phyloP scores from a whole-genome alignment of 345 rosid genomes.

The Lepidium sativum region DNA sequence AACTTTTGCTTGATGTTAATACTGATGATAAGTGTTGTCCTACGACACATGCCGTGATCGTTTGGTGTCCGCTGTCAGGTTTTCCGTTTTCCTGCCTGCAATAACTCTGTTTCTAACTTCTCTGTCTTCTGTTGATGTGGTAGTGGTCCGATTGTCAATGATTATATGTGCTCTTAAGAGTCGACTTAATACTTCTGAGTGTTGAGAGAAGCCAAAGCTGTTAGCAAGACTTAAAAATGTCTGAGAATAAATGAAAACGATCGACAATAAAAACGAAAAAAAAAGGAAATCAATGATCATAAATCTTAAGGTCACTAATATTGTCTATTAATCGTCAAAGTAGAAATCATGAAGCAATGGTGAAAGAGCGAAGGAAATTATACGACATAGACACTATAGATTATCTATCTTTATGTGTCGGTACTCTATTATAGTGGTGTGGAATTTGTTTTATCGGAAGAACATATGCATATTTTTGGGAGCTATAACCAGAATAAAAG shows the following conservation, averaged over 20 bases:
- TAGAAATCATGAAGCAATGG: neutral
- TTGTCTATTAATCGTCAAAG: neutral
- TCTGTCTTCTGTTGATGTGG: neutral
- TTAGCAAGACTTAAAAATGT: neutral
- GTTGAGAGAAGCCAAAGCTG: neutral
- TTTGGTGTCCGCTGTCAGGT: neutral
- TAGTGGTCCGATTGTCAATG: neutral
- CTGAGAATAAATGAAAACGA: neutral
- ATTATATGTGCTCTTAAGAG: neutral
- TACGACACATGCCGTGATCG: neutral
- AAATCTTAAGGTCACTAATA: neutral
- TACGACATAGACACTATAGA: neutral
- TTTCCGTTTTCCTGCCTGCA: neutral
- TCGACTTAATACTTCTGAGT: neutral
- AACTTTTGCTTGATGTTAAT: slow-evolving; percentile 15
- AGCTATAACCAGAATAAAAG: neutral
- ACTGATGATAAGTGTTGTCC: slow-evolving; percentile 18
- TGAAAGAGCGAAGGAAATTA: neutral
- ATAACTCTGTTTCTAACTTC: neutral
- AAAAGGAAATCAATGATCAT: neutral
- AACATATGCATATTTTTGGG: neutral
- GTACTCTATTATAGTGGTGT: neutral
- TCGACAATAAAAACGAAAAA: neutral
- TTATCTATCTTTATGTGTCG: too few relatives aligned
- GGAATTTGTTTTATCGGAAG: neutral